Evolutionary conservation across 768 basidiomycete species (phyloP), one percentile per base, ranked within the genome.

Genomic region (Termitomyces titanicus): DNA sequence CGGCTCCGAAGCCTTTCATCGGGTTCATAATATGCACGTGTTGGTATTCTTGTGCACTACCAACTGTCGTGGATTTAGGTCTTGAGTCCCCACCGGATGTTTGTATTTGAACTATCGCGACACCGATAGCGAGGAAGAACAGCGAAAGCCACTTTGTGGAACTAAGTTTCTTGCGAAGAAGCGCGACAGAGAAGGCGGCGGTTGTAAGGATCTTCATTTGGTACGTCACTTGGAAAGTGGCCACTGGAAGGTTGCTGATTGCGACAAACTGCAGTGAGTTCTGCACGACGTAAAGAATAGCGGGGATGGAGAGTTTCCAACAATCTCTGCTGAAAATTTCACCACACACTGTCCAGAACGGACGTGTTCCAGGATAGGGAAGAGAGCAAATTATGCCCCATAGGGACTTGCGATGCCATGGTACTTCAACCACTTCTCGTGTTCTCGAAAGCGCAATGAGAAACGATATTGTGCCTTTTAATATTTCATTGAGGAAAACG

Each of bases 161-260:
- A 29, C 79, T 79, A 38, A 98, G 76, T 63, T 79, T 82, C 66
- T 79, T 90, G 39, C 93, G 85, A 15, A 96, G 82, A 57, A 98
- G 79, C 2, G 83, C 71, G 52, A 96, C 93, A 42, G 91, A 92
- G 70, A 95, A 95, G 48, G 89, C 92, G 20, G 94, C 95, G 15
- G 94, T 98, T 47, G 94, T 98, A 54, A 98, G 80, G 68, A 98
- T 98, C 72, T 98, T 98, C 94, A 98, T 95, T 72, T 98, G 94
- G 69, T 98, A 96, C 9, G 91, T 92, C 59, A 98, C 94, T 69
- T 98, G 96, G 75, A 98, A 99, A 3, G 96, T 93, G 13, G 97
- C 96, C 51, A 94, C 95, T 37, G 93, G 92, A 55, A 99, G 83
- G 72, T 99, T 98, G 61, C 85, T 84, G 58, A 96, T 88, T 22